A percentile compares a stretch with the other conserved stretches of the same genome.
phyloP scores from a whole-genome alignment of 495 filamentous ascomycete genomes.

The Trichodelitschia bisporula region DNA sequence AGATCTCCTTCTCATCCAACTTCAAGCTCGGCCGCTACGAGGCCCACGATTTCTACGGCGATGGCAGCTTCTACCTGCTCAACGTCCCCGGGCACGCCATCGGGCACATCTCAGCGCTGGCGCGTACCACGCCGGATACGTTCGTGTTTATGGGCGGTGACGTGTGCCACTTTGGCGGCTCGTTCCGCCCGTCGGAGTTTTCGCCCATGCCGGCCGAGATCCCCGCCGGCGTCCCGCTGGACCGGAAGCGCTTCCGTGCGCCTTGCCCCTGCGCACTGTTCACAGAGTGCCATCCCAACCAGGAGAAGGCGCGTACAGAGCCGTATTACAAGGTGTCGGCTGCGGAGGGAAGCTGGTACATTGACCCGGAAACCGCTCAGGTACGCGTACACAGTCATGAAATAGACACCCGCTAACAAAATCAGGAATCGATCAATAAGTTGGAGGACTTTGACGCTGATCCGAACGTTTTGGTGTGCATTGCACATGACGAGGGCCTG shows the following conservation, averaged over 20 bases:
- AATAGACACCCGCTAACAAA: too few species aligned
- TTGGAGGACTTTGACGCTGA: constrained; percentile 1
- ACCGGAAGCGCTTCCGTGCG: not conserved
- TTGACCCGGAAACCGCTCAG: not conserved
- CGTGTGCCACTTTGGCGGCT: constrained; percentile 25
- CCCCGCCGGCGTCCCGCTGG: not conserved
- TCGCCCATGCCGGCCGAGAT: constrained; percentile 20
- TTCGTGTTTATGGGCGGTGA: constrained; percentile 34
- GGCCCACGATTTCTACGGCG: constrained; percentile 23
- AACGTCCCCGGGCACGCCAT: constrained; percentile 29
- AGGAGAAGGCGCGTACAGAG: not conserved
- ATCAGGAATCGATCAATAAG: not conserved
- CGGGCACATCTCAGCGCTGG: constrained; percentile 32
- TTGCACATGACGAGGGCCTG: not conserved
- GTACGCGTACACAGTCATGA: too few species aligned
- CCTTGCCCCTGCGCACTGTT: not conserved
- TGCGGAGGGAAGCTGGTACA: not conserved
- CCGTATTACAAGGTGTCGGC: not conserved
- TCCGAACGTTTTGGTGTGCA: not conserved
- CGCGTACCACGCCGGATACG: constrained; percentile 23
- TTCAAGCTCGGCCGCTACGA: constrained; percentile 13
- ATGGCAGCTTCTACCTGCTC: constrained; percentile 34
- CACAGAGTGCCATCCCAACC: not conserved
- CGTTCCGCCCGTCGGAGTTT: constrained; percentile 25
- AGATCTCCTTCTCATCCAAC: constrained; percentile 10